These are phyloP conservation scores for Arthrobotrys sphaeroides DNA, from an alignment of 2,329 filamentous ascomycete species.

Conservation along the genomic window DNA sequence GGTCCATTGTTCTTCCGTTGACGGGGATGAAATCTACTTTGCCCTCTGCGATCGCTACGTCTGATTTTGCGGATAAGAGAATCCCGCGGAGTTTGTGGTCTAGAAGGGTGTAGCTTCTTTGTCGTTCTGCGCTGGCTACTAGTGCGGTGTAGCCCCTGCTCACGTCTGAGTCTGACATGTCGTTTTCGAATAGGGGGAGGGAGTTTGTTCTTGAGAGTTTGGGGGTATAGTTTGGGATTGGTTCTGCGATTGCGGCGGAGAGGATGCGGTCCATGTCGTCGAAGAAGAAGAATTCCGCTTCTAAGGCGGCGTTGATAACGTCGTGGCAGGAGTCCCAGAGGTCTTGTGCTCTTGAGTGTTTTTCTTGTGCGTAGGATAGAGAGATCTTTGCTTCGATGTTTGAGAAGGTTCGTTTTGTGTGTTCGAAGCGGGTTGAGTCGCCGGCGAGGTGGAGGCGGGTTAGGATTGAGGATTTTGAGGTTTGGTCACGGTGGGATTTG, in stretches of 20 bases:
- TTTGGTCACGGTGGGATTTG: slow-evolving; percentile 30
- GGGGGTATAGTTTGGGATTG: background rate
- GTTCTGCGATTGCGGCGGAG: slow-evolving; percentile 22
- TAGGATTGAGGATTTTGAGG: slow-evolving; percentile 49
- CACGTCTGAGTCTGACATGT: slow-evolving; percentile 41
- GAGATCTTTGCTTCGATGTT: slow-evolving; percentile 35
- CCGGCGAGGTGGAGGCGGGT: slow-evolving; percentile 20
- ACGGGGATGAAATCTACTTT: slow-evolving; percentile 42
- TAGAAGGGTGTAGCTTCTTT: slow-evolving; percentile 23
- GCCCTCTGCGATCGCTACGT: slow-evolving; percentile 12
- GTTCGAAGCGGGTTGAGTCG: slow-evolving; percentile 37
- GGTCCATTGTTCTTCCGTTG: slow-evolving; percentile 23
- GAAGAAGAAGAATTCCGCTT: slow-evolving; percentile 49
- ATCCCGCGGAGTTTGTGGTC: slow-evolving; percentile 25
- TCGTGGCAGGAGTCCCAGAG: slow-evolving; percentile 24
- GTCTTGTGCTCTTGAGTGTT: slow-evolving; percentile 22
- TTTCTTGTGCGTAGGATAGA: slow-evolving; percentile 31
- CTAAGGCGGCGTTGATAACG: slow-evolving; percentile 32
- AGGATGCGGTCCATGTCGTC: slow-evolving; percentile 45
- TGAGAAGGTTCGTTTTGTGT: slow-evolving; percentile 46
- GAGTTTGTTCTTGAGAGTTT: slow-evolving; percentile 16
- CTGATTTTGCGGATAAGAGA: slow-evolving; percentile 21
- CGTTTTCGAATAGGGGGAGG: slow-evolving; percentile 11
- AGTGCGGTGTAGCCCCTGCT: slow-evolving; percentile 44
- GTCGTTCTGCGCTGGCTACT: slow-evolving; percentile 30